Evolutionary conservation across 2,329 filamentous ascomycete species (phyloP), one percentile per base, ranked within the genome.

Genomic region (Xylaria sp.): DNA sequence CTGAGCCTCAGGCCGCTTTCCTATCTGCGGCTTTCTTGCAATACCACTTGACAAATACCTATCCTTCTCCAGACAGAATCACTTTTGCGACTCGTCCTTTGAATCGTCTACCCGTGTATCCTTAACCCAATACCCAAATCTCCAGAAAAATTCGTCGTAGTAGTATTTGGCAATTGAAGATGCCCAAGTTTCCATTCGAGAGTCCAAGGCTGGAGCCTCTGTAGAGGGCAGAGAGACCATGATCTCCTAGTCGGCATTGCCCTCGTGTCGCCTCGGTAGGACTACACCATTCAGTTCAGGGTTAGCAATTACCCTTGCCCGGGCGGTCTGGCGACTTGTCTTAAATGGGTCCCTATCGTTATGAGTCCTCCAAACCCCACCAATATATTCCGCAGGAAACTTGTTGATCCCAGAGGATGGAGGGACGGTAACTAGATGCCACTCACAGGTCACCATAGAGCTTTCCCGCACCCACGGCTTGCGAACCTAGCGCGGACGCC

Each of bases 401-500:
- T 26, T 26, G 24, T 26, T 26, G 24, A 5, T 26, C 24, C 24
- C 9, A 9, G 24, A 26, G 24, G 16, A 34, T 34, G 3, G 29
- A 34, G 29, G 9, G 29, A 3, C 11, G 9, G 11, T 6, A 34
- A 13, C 11, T 6, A 13, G 29, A 13, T 13, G 29, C 11, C 3
- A 34, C 29, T 34, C 29, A 34, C 29, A 26, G 21, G 40, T 39
- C 18, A 58, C 29, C n/a, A 41, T 49, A 6, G 50, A 48, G 9
- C 19, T 24, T 13, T 52, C 48, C 9, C 7, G 3, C 40, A 51
- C 6, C 52, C 60, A 62, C 19, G 57, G 60, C 39, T 39, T 56
- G 24, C 57, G 54, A 16, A 57, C 39, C 19, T 40, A 58, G 22
- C 45, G 49, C 21, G 57, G 34, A 24, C 41, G 44, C 7, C 44